Evolutionary conservation across 2,329 filamentous ascomycete species (phyloP), one percentile per base, ranked within the genome.

Genomic region (Epichloe elymi): DNA sequence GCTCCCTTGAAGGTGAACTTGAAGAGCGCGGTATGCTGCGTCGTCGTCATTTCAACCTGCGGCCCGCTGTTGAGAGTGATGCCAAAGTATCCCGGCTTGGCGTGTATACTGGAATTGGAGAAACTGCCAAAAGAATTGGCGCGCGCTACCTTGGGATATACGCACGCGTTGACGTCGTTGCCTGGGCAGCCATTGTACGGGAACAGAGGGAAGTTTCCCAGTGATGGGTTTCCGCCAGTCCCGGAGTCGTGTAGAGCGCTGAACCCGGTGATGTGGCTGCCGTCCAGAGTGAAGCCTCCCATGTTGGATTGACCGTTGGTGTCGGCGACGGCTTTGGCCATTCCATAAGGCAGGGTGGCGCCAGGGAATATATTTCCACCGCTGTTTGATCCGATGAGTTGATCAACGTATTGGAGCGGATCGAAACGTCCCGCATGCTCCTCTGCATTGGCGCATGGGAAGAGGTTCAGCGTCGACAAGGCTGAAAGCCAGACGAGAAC

Each of bases 161-260:
- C 70, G 62, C 84, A 87, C 7, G 70, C 69, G 58, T 86, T 71
- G 50, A 88, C 65, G 39, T 81, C 74, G 54, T 85, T 77, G 14
- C 69, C 73, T 0, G 75, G 71, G 55, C 85, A 88, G 40, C 71
- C 70, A 4, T 75, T 67, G 54, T 86, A 83, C 0, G 83, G 74
- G 55, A 88, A 88, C 1, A 88, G 68, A 0, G 85, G 85, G 81
- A 49, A 88, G 60, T 86, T 87, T 14, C 84, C 85, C 15, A 88
- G 67, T 4, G 81, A 86, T 0, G 83, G 78, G 1, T 67, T 65
- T 7, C 72, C 72, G 20, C 78, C 78, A 0, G 76, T 80, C 1
- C 78, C 78, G 2, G 74, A 77, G 58, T 81, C 78, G 59, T 80
- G 78, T 67, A 80, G 70, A 38, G 74, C 70, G 12, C 74, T 77